These are phyloP conservation scores for Boeremia lycopersici DNA, from an alignment of 2,329 filamentous ascomycete genomes.

Conservation along the genomic window DNA sequence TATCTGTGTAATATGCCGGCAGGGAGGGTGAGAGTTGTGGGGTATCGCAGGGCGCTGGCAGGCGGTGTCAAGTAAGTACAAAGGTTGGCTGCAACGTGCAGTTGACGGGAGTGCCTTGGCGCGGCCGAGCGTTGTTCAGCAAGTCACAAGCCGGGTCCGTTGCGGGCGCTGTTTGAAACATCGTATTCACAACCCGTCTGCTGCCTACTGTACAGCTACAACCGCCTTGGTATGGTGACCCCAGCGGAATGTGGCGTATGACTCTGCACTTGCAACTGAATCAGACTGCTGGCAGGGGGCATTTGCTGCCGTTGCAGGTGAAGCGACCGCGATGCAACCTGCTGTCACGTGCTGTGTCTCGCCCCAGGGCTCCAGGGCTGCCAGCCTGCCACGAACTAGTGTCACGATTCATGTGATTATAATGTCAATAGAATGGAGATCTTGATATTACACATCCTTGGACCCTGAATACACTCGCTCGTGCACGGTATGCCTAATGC, in stretches of 20 bases:
- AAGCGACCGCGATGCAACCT: background rate
- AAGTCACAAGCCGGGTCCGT: constrained; percentile 28
- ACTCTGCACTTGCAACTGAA: background rate
- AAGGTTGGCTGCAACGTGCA: constrained; percentile 20
- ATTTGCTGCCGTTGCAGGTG: background rate
- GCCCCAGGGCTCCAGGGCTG: background rate
- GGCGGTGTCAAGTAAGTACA: constrained; percentile 31
- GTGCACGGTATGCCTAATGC: constrained; percentile 25
- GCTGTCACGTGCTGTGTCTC: constrained; percentile 9
- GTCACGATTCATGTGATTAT: background rate
- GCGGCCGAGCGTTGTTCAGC: constrained; percentile 18
- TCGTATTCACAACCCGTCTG: constrained; percentile 26
- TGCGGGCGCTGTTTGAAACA: constrained; percentile 20
- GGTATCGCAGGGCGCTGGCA: constrained; percentile 34
- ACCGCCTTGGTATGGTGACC: background rate
- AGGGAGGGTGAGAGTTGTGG: constrained; percentile 20
- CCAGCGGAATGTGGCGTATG: constrained; percentile 17
- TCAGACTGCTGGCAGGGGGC: background rate
- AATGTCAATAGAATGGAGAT: constrained; percentile 32
- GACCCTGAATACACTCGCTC: constrained; percentile 12
- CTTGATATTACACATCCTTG: constrained; percentile 8
- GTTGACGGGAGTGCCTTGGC: constrained; percentile 17
- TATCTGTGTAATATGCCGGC: constrained; percentile 13
- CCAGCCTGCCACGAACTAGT: background rate
- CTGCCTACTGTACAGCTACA: constrained; percentile 17